Evolutionary conservation across 805 yeast species (phyloP), one percentile per base, ranked within the genome.

Genomic region (Metschnikowia cerradonensis): DNA sequence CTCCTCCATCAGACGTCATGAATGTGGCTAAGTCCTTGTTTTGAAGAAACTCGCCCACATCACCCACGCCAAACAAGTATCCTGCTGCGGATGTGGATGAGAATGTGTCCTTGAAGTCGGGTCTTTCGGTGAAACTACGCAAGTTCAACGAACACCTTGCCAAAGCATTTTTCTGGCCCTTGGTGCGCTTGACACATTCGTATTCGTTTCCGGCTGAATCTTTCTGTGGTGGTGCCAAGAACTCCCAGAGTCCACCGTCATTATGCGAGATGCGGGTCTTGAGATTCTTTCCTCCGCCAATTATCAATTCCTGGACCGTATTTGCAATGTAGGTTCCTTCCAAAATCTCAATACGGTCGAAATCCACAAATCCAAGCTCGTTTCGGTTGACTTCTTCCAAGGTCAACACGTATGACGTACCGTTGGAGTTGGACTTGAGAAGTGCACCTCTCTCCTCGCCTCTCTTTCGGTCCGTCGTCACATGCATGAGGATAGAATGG

Each of bases 21-120:
- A 80, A 94, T 0, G 97, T 88, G 1, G 86, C 74, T 0, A 85
- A 78, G 44, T 83, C 80, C 3, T 76, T 73, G 38, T 68, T 66
- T 4, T 67, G 70, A 48, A 92, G 70, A 7, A 59, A 53, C 30
- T 76, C 79, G 6, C 97, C 98, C 46, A 90, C 96, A 63, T 87
- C 90, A 31, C 99, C 99, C n/a, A 87, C 81, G n/a, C 87, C 97
- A 57, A 94, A 74, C 78, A 92, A 69, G 70, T 90, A 70, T 1
- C 99, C 99, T 17, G 86, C 76, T 0, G 98, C 98, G 8, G 96
- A 85, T 0, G 88, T 83, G 0, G 98, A 90, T 0, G 96, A 86
- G 58, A 74, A 88, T 0, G 96, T 85, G 62, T 92, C 97, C 60
- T 96, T 79, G 49, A 79, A 77, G 65, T 91, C 97, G 2, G 70